These are phyloP conservation scores for Cucurbita ficifolia DNA, from an alignment of 306 rosid genomes.

Conservation along the genomic window DNA sequence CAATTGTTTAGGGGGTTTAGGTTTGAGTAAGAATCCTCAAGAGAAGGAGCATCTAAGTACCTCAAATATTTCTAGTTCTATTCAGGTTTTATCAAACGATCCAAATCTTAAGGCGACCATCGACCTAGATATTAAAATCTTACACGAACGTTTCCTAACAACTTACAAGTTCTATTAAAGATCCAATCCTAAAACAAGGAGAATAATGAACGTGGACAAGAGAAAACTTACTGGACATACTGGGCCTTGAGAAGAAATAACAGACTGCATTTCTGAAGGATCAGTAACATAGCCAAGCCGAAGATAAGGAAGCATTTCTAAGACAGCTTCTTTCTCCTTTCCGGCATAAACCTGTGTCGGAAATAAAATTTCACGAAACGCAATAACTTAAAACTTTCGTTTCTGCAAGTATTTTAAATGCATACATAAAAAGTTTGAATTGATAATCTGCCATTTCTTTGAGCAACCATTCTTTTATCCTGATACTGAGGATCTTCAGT, in stretches of 20 bases:
- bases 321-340: conserved; percentile 72
- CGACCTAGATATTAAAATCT: background rate
- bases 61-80: too few species aligned
- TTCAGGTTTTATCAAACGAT: background rate
- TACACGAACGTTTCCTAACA: too few species aligned
- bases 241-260: conserved; percentile 94
- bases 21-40: too few species aligned
- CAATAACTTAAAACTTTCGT: background rate
- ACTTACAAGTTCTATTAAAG: background rate
- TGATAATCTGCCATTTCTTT: conserved; percentile 77
- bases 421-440: conserved; percentile 62
- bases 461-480: conserved; percentile 90
- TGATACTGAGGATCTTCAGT: conserved; percentile 97
- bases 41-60: background rate
- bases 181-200: background rate
- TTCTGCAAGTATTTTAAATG: conserved; percentile 11
- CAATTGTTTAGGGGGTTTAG: too few species aligned
- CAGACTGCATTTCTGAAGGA: conserved; percentile 92
- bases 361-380: conserved; percentile 11
- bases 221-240: conserved; percentile 70
- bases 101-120: background rate
- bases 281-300: conserved; percentile 91
- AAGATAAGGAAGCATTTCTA: conserved; percentile 78
- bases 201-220: background rate
- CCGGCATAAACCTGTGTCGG: conserved; percentile 49